Evolutionary conservation across 2,329 filamentous ascomycete species (phyloP), one percentile per base, ranked within the genome.

Genomic region (Dendryphion nanum): DNA sequence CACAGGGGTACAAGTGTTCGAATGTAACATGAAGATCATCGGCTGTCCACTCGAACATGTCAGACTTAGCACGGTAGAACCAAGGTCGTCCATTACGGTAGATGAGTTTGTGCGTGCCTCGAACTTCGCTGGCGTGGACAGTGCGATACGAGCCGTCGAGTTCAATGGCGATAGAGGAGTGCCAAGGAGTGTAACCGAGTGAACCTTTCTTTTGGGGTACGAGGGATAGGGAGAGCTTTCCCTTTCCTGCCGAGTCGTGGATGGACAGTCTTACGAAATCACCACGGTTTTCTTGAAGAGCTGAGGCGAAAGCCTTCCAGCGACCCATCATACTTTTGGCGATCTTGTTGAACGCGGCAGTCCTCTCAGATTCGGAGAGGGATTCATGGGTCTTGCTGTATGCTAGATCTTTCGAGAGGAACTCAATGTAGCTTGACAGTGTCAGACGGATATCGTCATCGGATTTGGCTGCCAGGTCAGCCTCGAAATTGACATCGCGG

Each of bases 261-360:
- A 63, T 63, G 2, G 56, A 62, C 10, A 61, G 42, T 10, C 57
- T 50, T 15, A 63, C 50, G 23, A 53, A 50, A 6, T 41, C 41
- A 21, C 42, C 38, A 10, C 35, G 48, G 7, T 48, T 48, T 7
- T 40, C 29, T 3, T 38, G 36, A 3, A 55, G 35, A 17, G 53
- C 53, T 26, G 37, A 30, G 6, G 50, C 50, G n/a, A 51, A 57
- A 6, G 53, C 53, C 23, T 59, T 50, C 18, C 57, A 53, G 2
- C 57, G 45, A 10, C 32, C 28, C 4, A 61, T 43, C 57, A 61
- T 60, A 19, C 45, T 41, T 35, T 58, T 51, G 3, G 57, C 51
- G 14, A 61, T 47, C 4, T 47, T 39, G 13, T 17, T 18, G 15
- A 33, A 18, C 15, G 13, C 15, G 4, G 23, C 10, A 16, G 21